These are phyloP conservation scores for Cercospora zeae-maydis DNA, from an alignment of 2,329 filamentous ascomycete species.

Conservation along the genomic window DNA sequence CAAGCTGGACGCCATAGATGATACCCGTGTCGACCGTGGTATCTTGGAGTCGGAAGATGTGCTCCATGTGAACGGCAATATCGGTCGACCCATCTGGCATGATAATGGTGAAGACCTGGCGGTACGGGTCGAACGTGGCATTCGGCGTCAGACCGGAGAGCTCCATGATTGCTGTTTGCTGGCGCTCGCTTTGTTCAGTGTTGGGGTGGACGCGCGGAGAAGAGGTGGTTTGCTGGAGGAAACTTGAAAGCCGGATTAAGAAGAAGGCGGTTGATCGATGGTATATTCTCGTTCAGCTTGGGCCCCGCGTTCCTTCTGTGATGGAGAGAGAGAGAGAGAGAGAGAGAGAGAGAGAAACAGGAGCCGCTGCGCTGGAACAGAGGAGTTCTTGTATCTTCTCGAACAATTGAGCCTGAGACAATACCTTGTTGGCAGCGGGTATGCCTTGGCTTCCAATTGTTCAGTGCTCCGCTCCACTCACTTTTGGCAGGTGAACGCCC, in stretches of 20 bases:
- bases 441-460: conserved; percentile 15
- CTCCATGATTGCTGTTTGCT: conserved; percentile 6
- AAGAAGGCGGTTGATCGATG: conserved; percentile 12
- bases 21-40: conserved; percentile 50
- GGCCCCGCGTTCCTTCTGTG: conserved; percentile 12
- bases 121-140: conserved; percentile 49
- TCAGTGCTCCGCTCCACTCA: neutral
- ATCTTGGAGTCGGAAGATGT: conserved; percentile 46
- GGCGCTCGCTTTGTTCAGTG: conserved; percentile 14
- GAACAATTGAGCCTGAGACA: conserved; percentile 21
- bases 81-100: conserved; percentile 42
- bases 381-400: conserved; percentile 23
- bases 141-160: conserved; percentile 7
- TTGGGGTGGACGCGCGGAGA: neutral
- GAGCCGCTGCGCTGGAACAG: conserved; percentile 15
- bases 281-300: conserved; percentile 16
- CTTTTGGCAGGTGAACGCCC: neutral
- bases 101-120: conserved; percentile 51
- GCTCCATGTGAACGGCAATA: conserved; percentile 42
- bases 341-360: conserved; percentile 20
- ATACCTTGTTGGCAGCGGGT: conserved; percentile 6
- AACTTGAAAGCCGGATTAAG: conserved; percentile 12
- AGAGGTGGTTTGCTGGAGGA: conserved; percentile 16
- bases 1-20: conserved; percentile 68
- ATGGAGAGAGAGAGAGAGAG: conserved; percentile 18